Evolutionary conservation across 768 basidiomycete genomes (phyloP), one percentile per base, ranked within the genome.

Genomic region (Sporobolomyces phaffii): DNA sequence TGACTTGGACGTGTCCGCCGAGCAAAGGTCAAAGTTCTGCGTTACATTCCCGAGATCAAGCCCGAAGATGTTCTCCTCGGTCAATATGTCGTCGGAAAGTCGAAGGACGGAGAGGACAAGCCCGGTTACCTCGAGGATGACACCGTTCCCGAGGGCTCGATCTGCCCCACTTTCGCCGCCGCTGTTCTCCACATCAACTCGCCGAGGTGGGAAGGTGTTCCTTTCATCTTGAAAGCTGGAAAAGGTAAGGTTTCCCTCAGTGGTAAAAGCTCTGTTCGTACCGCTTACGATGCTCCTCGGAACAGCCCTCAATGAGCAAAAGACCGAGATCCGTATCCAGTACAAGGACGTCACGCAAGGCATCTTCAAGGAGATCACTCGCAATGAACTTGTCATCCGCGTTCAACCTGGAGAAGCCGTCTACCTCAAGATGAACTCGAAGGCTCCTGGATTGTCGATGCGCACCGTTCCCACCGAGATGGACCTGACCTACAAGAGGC

Each of bases 101-200:
- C 88, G 31, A 70, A 73, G 48, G 85, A 89, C 73, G 89, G 87
- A 65, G 77, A 75, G 67, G 66, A 68, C 61, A 96, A 97, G 79
- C 93, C 96, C n/a, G 94, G 94, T n/a, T 98, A 99, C 78, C 85
- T 96, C 64, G 94, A 99, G 70, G 94, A 99, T 77, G 85, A 88
- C 33, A 97, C 91, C 2, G 94, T 98, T 29, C 94, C 94, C 41
- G 91, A 84, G 76, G 84, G 85, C 76, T 97, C 93, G 28, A 83
- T 85, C 47, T 96, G 92, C 80, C 94, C 96, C 10, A 99, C 94
- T 7, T 99, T 86, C 75, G 93, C 94, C 52, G 91, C 91, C 10
- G 85, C 86, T 54, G 88, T 88, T 17, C 82, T 98, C 28, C 88
- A 85, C 85, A 90, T 99, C 78, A 83, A 96, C 80, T 96, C 91